Base-by-base conservation (phyloP, 169 alveolate genomes). In the Plasmodium yoelii region DNA sequence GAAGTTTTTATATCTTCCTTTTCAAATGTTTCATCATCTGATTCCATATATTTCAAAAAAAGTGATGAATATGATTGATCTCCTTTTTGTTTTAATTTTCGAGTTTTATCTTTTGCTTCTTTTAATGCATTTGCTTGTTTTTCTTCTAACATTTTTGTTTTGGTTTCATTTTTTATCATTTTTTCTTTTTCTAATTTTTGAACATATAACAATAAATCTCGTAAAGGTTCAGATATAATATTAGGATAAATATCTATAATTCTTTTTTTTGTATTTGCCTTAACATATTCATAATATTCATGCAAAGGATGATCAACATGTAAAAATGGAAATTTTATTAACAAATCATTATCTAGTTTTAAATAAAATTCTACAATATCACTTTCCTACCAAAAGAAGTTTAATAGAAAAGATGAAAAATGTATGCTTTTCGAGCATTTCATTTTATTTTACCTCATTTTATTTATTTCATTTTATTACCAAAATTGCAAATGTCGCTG, bases 241-340 rank as follows among this genome's bases (percentile, higher is more conserved):
- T 77, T 13, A 13, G 72, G 73, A 56, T 53, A 63, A 10, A 18
- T 26, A 7, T 47, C 61, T 47, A 57, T 47, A 18, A 77, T 51
- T 39, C 88, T 55, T 42, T 68, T 64, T 0, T 39, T 77, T 15
- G 88, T 51, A 51, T 77, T 77, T 46, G 26, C 15, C 67, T 77
- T 77, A 57, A 77, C 55, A 44, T 51, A 69, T 64, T 77, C 51
- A 39, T 77, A 77, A 56, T 77, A 77, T 13, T 42, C 46, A 24
- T 77, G 88, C 9, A 77, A 56, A 26, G 88, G 88, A 34, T 77
- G 88, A 47, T 77, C 88, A 10, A 77, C 88, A 77, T 63, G 88
- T 22, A 77, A 12, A 19, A 77, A 77, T 12, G 88, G 88, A 42
- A 77, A 77, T 53, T 77, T 57, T 51, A 77, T 64, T 53, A 77